Base-by-base conservation (phyloP, 1,139 yeast genomes). In the Lodderomyces elongisporus region DNA sequence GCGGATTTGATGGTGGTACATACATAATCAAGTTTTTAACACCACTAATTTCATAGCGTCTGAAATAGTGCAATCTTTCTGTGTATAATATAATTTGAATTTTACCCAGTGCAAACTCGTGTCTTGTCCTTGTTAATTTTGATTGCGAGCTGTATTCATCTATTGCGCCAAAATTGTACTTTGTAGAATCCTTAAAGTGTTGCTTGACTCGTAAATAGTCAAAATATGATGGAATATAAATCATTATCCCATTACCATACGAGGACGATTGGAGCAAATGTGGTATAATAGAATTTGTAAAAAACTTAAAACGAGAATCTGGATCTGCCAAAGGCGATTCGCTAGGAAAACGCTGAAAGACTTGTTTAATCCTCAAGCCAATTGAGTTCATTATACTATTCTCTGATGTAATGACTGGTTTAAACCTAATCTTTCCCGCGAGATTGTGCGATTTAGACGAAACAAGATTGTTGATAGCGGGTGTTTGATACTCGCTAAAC, bases 31-130 rank as follows among this genome's bases (percentile, higher is more conserved):
- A 70, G 36, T 79, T 83, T 53, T 84, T 81, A 14, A 85, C 96
- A n/a, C 97, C 98, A 41, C 70, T 74, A 35, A 93, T 66, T 38
- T 85, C 91, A 53, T 75, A 88, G 37, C 97, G 69, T 45, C 96
- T 74, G 63, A 81, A 91, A 53, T 85, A 93, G 54, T 91, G 98
- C 54, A 89, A 66, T 68, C 99, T 82, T 49, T 91, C 97, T 0
- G 96, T 85, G 58, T 88, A 88, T 14, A 91, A 57, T 60, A 93
- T 54, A 22, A 89, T 72, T 48, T 85, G 84, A 27, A 74, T 69
- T 37, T 79, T 72, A 1, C 91, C 88, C 30, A 63, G 60, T 7
- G 65, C 65, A 52, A 91, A 91, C 25, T 70, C 62, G 5, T 85
- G 73, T 47, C 98, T 71, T 13, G 80, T 76, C 35, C 85, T 70